A percentile compares a stretch with the other conserved stretches of the same genome.
phyloP scores from a whole-genome alignment of 306 rosid species.

The Acmispon strigosus region DNA sequence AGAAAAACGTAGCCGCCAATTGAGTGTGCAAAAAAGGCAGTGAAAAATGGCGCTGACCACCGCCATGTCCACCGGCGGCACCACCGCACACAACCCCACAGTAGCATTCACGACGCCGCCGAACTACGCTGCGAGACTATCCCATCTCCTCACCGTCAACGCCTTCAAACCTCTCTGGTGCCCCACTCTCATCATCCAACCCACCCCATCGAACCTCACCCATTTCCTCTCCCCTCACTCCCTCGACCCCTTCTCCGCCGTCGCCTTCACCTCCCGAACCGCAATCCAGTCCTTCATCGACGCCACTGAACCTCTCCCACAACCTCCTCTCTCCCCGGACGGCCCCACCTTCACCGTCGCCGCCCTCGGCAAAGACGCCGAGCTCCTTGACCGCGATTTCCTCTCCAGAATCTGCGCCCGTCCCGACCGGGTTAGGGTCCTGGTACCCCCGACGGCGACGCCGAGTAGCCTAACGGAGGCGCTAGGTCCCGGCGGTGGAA shows the following conservation, averaged over 20 bases:
- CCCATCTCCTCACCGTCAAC: constrained; percentile 37
- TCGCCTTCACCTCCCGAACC: constrained; percentile 75
- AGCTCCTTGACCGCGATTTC: constrained; percentile 39
- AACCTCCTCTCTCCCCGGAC: constrained; percentile 40
- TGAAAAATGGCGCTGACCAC: neutral
- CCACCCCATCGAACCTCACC: constrained; percentile 39
- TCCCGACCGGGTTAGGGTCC: constrained; percentile 21
- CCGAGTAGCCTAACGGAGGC: constrained; percentile 37
- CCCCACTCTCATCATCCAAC: constrained; percentile 48
- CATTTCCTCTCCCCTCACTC: constrained; percentile 39
- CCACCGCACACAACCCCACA: neutral
- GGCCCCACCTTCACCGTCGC: constrained; percentile 46
- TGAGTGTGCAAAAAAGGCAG: neutral
- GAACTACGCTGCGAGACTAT: constrained; percentile 58
- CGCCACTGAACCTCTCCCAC: constrained; percentile 30
- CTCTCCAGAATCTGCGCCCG: constrained; percentile 27
- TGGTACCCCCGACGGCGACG: constrained; percentile 52
- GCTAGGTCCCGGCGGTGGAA: constrained; percentile 43
- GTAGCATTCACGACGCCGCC: constrained; percentile 68
- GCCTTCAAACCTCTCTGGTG: constrained; percentile 47
- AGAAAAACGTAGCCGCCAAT: neutral
- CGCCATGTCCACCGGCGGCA: neutral
- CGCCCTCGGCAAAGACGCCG: constrained; percentile 73
- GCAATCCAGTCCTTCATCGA: constrained; percentile 44
- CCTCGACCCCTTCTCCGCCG: constrained; percentile 48